Evolutionary conservation across 139 green algal genomes (phyloP).

Genomic region (Astrephomene gubernaculifera): DNA sequence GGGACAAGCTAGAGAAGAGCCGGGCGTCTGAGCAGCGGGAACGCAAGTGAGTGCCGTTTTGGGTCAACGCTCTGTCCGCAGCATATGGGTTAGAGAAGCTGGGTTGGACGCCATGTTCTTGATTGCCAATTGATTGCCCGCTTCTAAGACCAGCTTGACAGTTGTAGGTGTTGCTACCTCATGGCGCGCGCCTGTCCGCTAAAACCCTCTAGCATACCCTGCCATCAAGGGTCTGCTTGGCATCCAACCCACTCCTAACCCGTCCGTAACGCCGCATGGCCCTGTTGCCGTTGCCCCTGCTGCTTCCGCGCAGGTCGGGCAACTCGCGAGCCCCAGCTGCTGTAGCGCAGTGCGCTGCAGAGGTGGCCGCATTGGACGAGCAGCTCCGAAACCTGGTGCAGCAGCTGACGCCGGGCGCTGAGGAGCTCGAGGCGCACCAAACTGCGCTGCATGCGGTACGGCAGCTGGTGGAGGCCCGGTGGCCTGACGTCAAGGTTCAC

Average conservation of each 20-base stretch:
- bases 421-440: slow-evolving; percentile 62
- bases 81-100: too few species aligned
- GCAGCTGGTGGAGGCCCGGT: slow-evolving; percentile 58
- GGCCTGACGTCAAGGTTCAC: slow-evolving; percentile 61
- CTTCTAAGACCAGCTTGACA: too few species aligned
- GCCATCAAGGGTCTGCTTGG: too few species aligned
- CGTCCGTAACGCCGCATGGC: too few species aligned
- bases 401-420: slow-evolving; percentile 53
- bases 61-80: too few species aligned
- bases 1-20: slow-evolving; percentile 14
- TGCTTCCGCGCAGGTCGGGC: slow-evolving; percentile 13
- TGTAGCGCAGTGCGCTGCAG: background rate
- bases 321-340: slow-evolving; percentile 16
- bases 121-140: too few species aligned
- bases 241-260: too few species aligned
- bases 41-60: slow-evolving; percentile 28
- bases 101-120: too few species aligned
- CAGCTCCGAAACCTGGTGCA: slow-evolving; percentile 62
- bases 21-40: background rate
- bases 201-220: too few species aligned
- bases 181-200: too few species aligned
- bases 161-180: too few species aligned
- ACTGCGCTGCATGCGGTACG: slow-evolving; percentile 57
- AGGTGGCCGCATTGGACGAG: background rate
- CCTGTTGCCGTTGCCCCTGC: background rate